A percentile compares a stretch with the other conserved stretches of the same genome.
Conservation (phyloP, 306 rosid species). For the Argentina anserina region DNA sequence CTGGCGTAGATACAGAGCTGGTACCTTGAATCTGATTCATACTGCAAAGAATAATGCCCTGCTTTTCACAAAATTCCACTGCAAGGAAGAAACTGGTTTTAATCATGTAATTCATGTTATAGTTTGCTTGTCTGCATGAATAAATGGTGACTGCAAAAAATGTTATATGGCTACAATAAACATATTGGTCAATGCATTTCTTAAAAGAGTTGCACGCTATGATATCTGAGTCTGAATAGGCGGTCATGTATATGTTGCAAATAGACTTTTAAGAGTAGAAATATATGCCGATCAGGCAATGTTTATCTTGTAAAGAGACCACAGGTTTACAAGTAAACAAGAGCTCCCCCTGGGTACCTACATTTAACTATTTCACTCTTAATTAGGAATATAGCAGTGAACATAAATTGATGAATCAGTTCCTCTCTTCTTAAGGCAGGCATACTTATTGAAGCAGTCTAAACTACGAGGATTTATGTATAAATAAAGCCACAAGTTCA, state of each 20-base stretch:
- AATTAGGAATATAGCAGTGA: background rate
- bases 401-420: too few species aligned
- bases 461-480: background rate
- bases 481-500: background rate
- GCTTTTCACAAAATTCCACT: slow-evolving; percentile 13
- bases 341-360: too few species aligned
- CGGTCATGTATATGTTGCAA: background rate
- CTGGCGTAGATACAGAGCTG: slow-evolving; percentile 25
- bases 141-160: background rate
- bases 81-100: slow-evolving; percentile 16
- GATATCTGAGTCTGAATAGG: background rate
- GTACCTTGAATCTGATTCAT: slow-evolving; percentile 48
- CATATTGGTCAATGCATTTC: background rate
- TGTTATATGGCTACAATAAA: background rate
- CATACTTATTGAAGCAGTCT: background rate
- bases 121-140: background rate
- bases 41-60: slow-evolving; percentile 6
- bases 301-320: background rate
- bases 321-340: background rate
- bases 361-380: background rate
- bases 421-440: background rate
- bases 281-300: background rate
- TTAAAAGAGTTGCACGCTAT: background rate
- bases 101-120: background rate
- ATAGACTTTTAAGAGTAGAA: background rate